phyloP scores from a whole-genome alignment of 805 yeast genomes.

The Metschnikowia aberdeeniae region DNA sequence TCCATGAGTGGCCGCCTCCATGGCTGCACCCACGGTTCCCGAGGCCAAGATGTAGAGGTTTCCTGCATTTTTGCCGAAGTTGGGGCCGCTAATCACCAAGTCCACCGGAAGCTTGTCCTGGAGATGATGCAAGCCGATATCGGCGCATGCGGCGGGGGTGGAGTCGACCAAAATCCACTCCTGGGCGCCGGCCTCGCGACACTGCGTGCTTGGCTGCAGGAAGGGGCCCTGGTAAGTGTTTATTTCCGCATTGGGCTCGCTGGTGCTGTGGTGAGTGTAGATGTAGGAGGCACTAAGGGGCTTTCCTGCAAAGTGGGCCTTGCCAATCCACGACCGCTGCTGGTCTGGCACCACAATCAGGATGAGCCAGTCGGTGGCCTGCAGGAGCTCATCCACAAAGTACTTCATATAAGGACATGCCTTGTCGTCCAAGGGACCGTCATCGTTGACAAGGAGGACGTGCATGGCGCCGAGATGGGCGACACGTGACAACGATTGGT shows the following conservation, averaged over 20 bases:
- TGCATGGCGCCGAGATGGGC: conserved; percentile 32
- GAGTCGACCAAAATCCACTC: conserved; percentile 90
- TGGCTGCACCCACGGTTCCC: conserved; percentile 95
- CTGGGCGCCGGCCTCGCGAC: conserved; percentile 47
- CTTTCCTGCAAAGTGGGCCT: conserved; percentile 88
- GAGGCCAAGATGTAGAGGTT: conserved; percentile 85
- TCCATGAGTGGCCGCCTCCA: conserved; percentile 81
- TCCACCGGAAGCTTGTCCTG: conserved; percentile 60
- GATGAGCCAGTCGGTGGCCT: conserved; percentile 76
- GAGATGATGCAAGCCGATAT: conserved; percentile 79
- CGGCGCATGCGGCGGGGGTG: conserved; percentile 95
- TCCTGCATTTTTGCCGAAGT: conserved; percentile 89
- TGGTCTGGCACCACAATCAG: conserved; percentile 84
- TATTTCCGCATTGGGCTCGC: conserved; percentile 38
- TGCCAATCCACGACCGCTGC: conserved; percentile 93
- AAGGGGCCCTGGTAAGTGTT: conserved; percentile 60
- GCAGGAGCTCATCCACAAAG: conserved; percentile 63
- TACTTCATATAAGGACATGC: conserved; percentile 83
- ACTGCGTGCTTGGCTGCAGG: neutral
- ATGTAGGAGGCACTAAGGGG: conserved; percentile 57
- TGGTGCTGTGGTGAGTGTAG: conserved; percentile 47
- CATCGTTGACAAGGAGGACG: conserved; percentile 79
- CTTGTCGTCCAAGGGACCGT: conserved; percentile 82
- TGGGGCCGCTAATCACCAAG: conserved; percentile 90
- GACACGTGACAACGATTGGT: too few species aligned